Evolutionary conservation across 495 filamentous ascomycete species (phyloP).

Genomic region (Penicillium roqueforti): DNA sequence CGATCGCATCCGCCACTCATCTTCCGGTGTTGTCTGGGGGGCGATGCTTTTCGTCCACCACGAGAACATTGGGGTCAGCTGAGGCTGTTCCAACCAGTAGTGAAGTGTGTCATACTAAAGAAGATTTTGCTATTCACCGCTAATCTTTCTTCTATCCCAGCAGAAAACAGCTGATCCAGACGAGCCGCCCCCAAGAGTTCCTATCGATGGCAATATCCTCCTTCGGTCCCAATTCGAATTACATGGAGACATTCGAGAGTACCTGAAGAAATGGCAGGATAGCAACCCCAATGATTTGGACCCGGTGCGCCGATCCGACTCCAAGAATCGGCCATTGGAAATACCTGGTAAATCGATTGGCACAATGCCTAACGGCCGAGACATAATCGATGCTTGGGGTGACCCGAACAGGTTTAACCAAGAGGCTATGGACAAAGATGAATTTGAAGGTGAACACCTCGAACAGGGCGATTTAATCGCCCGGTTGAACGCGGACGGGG

Average conservation of each 20-base stretch:
- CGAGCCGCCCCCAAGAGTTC: neutral
- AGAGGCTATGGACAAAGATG: slow-evolving; percentile 31
- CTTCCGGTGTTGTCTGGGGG: neutral
- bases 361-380: slow-evolving; percentile 43
- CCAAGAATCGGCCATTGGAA: slow-evolving; percentile 8
- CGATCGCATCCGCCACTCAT: neutral
- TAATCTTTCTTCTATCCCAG: neutral
- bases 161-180: slow-evolving; percentile 12
- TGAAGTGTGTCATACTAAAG: slow-evolving; percentile 7
- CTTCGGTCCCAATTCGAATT: slow-evolving; percentile 35
- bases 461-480: slow-evolving; percentile 72
- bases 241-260: slow-evolving; percentile 45
- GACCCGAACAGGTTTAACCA: slow-evolving; percentile 22
- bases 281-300: slow-evolving; percentile 31
- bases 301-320: slow-evolving; percentile 29
- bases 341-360: slow-evolving; percentile 19
- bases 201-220: slow-evolving; percentile 25
- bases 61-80: slow-evolving; percentile 7
- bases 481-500: slow-evolving; percentile 38
- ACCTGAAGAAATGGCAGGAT: slow-evolving; percentile 52
- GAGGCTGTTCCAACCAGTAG: neutral
- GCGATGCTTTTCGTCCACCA: slow-evolving; percentile 11
- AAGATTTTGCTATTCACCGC: neutral
- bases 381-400: slow-evolving; percentile 29
- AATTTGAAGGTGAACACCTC: slow-evolving; percentile 47